These are phyloP conservation scores for Phytophthora colocasiae DNA, from an alignment of 352 stramenopile species.

Conservation along the genomic window DNA sequence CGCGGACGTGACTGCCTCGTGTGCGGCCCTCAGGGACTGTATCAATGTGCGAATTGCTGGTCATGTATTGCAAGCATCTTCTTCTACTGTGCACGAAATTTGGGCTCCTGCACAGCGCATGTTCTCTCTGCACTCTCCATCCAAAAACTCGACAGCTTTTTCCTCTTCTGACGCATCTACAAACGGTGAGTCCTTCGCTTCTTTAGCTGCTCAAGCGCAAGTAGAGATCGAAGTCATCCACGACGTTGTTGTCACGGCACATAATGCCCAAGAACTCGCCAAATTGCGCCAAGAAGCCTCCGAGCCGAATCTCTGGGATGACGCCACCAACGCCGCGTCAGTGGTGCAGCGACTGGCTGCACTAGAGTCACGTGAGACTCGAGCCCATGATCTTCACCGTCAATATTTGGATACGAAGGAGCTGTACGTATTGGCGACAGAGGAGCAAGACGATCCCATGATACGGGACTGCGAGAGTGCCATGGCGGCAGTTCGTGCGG, in stretches of 20 bases:
- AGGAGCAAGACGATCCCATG: constrained; percentile 67
- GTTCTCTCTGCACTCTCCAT: constrained; percentile 11
- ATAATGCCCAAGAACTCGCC: constrained; percentile 50
- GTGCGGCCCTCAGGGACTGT: background rate
- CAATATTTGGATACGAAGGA: constrained; percentile 73
- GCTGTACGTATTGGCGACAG: constrained; percentile 59
- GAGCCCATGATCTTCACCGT: constrained; percentile 44
- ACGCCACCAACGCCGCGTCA: constrained; percentile 55
- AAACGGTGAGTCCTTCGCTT: constrained; percentile 53
- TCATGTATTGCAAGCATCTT: constrained; percentile 1
- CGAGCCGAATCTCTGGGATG: constrained; percentile 63
- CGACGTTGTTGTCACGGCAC: constrained; percentile 45
- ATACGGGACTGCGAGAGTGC: constrained; percentile 53
- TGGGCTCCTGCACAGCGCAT: background rate
- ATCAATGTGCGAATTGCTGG: background rate
- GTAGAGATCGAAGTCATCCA: constrained; percentile 60
- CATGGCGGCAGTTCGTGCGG: constrained; percentile 45
- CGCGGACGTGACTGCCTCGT: background rate
- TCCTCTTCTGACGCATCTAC: constrained; percentile 16
- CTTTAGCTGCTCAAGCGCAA: constrained; percentile 41
- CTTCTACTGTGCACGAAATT: constrained; percentile 8
- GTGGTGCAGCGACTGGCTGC: constrained; percentile 69
- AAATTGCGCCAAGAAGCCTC: constrained; percentile 53
- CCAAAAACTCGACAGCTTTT: constrained; percentile 12
- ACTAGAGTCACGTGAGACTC: constrained; percentile 58